A percentile compares a stretch with the other conserved stretches of the same genome.
These are phyloP conservation scores for Tremellales sp. DNA, from an alignment of 1,284 basidiomycete genomes.

Conservation along the genomic window DNA sequence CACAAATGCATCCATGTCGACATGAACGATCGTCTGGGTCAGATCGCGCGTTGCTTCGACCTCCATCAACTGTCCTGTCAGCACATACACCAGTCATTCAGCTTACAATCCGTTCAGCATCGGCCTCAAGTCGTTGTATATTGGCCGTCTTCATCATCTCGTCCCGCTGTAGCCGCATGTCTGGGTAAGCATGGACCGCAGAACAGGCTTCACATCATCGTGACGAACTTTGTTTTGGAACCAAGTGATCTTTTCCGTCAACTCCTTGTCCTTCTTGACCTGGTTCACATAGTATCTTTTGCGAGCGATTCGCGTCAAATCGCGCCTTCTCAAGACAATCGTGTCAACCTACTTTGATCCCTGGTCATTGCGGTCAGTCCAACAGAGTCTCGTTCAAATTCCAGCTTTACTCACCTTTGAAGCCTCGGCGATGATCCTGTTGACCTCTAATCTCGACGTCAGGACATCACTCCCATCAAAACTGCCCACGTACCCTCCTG, in stretches of 20 bases:
- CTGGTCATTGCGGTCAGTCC: slow-evolving; percentile 10
- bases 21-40: slow-evolving; percentile 62
- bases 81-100: background rate
- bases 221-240: slow-evolving; percentile 38
- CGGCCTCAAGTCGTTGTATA: slow-evolving; percentile 27
- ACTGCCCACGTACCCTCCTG: slow-evolving; percentile 33
- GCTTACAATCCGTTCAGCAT: slow-evolving; percentile 45
- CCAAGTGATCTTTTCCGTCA: slow-evolving; percentile 46
- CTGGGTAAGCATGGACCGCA: no score
- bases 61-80: slow-evolving; percentile 58
- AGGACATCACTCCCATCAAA: background rate
- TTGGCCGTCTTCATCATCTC: slow-evolving; percentile 34
- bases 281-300: slow-evolving; percentile 46
- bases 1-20: slow-evolving; percentile 48
- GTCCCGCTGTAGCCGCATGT: slow-evolving; percentile 33
- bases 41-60: slow-evolving; percentile 76
- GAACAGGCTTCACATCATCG: background rate
- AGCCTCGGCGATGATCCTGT: slow-evolving; percentile 48
- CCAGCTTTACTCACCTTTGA: slow-evolving; percentile 30
- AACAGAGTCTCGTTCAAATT: slow-evolving; percentile 13
- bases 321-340: no score
- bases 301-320: slow-evolving; percentile 2
- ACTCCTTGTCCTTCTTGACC: slow-evolving; percentile 43
- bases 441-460: slow-evolving; percentile 34
- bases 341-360: slow-evolving; percentile 41